Evolutionary conservation across 2,329 filamentous ascomycete species (phyloP), one percentile per base, ranked within the genome.

Genomic region (Teratosphaeria gauchensis): DNA sequence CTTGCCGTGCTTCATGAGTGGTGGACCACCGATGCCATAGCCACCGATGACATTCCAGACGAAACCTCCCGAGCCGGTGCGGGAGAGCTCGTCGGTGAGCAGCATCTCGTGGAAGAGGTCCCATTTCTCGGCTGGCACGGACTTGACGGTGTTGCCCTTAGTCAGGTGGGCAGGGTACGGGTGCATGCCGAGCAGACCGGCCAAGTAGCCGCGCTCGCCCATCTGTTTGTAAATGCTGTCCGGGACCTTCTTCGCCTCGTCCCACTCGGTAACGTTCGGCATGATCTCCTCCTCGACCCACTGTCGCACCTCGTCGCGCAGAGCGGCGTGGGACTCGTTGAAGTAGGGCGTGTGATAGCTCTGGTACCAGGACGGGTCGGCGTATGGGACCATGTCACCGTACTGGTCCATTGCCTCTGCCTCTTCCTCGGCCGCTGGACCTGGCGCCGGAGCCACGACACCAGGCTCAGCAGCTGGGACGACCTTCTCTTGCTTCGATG

Each of bases 61-160:
- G 63, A 97, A 88, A 59, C 94, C 94, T 69, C 94, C 94, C 54
- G 89, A 95, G 58, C 87, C 94, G 55, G 85, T 80, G 58, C 94
- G 89, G 46, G 90, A 95, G 52, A 99, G 78, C 81, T 99, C 94
- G 67, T 99, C 94, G 1, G 92, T 97, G 60, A 99, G 73, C 52
- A 97, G 82, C 84, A 97, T 83, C 81, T 99, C 94, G 77, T 99
- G 94, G 85, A 97, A 99, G 52, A 95, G 84, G 77, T 99, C 94
- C 92, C 92, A 99, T 73, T 94, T 87, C 77, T 96, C 90, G 0
- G 89, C 79, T 0, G 87, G 75, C 12, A 99, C 94, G 54, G 85
- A 87, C 76, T 88, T 84, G 67, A 96, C 83, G 5, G 81, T 78
- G 71, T 87, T 83, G 51, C 85, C 78, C 38, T 59, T 58, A 24